phyloP scores from a whole-genome alignment of 345 rosid species.

The Garcia nutans region DNA sequence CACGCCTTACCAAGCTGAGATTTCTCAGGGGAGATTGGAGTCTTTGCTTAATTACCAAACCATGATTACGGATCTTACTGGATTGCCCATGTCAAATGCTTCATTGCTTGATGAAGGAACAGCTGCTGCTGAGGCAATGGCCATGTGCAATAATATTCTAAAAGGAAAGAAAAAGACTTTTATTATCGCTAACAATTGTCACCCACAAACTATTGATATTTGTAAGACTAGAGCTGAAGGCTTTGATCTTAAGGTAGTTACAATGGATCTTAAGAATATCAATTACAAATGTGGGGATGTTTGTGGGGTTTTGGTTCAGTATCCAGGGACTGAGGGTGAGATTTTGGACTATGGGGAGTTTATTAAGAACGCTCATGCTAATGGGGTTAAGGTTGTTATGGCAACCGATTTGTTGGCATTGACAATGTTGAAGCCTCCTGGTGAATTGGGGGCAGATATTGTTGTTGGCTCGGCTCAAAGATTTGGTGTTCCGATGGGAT shows the following conservation, averaged over 20 bases:
- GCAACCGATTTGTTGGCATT: conserved; percentile 89
- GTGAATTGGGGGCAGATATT: conserved; percentile 91
- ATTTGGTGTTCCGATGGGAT: conserved; percentile 98
- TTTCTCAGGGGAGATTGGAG: conserved; percentile 90
- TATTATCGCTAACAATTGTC: conserved; percentile 78
- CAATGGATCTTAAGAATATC: conserved; percentile 71
- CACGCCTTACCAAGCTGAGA: conserved; percentile 98
- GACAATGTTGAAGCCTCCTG: conserved; percentile 94
- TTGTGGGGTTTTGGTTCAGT: conserved; percentile 96
- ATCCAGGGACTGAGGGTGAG: conserved; percentile 95
- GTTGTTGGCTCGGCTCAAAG: conserved; percentile 96
- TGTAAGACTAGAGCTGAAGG: conserved; percentile 93
- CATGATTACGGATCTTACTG: conserved; percentile 81
- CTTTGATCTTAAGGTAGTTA: conserved; percentile 70
- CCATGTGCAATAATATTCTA: conserved; percentile 87
- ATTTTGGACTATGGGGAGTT: conserved; percentile 84
- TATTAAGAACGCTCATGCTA: conserved; percentile 82
- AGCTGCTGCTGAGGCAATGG: conserved; percentile 99
- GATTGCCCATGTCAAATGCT: conserved; percentile 93
- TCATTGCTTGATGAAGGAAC: conserved; percentile 96
- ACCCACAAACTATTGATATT: conserved; percentile 91
- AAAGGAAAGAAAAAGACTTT: conserved; percentile 96
- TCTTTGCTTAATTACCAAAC: conserved; percentile 91
- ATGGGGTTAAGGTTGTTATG: conserved; percentile 96
- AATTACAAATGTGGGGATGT: conserved; percentile 80